phyloP scores from a whole-genome alignment of 2,329 filamentous ascomycete genomes.

The Trichoderma aggressivum region DNA sequence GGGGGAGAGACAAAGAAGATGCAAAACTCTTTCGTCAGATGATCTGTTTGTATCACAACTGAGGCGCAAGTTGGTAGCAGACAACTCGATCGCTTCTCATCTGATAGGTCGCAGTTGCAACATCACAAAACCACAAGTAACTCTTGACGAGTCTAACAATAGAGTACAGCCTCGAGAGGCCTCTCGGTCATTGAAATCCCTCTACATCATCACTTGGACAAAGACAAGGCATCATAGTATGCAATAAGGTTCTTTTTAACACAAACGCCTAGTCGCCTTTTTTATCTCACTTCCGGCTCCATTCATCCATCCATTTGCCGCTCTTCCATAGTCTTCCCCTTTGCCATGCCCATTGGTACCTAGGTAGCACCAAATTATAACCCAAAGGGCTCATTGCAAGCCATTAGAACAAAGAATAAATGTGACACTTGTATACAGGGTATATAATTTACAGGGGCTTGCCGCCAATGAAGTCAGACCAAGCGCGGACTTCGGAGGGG shows the following conservation, averaged over 20 bases:
- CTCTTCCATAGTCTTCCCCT: not conserved
- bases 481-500: slow-evolving; percentile 84
- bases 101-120: not conserved
- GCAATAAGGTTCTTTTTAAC: not conserved
- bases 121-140: not conserved
- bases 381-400: not conserved
- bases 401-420: slow-evolving; percentile 2
- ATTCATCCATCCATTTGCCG: not conserved
- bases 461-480: slow-evolving; percentile 92
- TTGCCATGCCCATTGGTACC: not conserved
- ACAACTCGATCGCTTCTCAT: not conserved
- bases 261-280: not conserved
- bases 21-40: not conserved
- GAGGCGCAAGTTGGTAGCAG: not conserved
- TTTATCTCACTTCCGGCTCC: not conserved
- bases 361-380: not conserved
- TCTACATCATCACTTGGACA: not conserved
- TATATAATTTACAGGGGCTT: slow-evolving; percentile 63
- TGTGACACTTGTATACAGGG: not conserved
- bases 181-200: not conserved
- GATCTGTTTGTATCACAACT: not conserved
- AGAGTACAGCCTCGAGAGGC: not conserved
- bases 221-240: not conserved
- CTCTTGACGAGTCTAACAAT: not conserved
- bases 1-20: not conserved